Evolutionary conservation across 257 asterid species (phyloP).

Genomic region (Solanum commersonii): DNA sequence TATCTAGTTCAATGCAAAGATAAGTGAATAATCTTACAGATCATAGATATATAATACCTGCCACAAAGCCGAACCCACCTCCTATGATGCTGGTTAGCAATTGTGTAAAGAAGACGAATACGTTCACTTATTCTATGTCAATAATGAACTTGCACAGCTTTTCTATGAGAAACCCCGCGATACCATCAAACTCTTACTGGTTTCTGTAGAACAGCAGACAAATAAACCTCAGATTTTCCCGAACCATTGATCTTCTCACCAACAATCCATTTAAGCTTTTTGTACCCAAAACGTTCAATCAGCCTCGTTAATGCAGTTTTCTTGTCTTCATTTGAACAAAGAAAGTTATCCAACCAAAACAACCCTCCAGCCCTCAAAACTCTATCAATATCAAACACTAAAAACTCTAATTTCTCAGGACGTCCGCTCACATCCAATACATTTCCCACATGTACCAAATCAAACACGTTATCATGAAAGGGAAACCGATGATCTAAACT

Average conservation of each 20-base stretch:
- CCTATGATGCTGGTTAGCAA: neutral
- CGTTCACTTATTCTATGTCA: neutral
- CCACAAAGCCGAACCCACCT: neutral
- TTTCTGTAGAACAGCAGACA: constrained; percentile 31
- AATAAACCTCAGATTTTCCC: constrained; percentile 20
- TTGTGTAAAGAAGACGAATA: neutral
- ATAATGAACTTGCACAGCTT: neutral
- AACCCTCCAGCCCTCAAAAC: constrained; percentile 22
- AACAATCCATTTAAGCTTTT: constrained; percentile 27
- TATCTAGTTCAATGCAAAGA: neutral
- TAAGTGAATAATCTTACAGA: neutral
- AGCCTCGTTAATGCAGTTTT: constrained; percentile 8
- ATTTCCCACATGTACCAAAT: constrained; percentile 16
- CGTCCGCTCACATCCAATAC: constrained; percentile 11
- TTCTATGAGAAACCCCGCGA: neutral
- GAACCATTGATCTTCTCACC: constrained; percentile 19
- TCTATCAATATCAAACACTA: constrained; percentile 23
- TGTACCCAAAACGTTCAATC: constrained; percentile 23
- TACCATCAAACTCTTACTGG: constrained; percentile 13
- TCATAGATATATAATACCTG: neutral
- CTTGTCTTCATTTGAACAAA: constrained; percentile 11
- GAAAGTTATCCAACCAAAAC: constrained; percentile 24
- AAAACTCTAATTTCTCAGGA: constrained; percentile 22
- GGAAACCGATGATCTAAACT: constrained; percentile 22
- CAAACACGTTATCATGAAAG: constrained; percentile 19